Base-by-base conservation (phyloP, 2,329 filamentous ascomycete species). In the Aspergillus quadricinctus region DNA sequence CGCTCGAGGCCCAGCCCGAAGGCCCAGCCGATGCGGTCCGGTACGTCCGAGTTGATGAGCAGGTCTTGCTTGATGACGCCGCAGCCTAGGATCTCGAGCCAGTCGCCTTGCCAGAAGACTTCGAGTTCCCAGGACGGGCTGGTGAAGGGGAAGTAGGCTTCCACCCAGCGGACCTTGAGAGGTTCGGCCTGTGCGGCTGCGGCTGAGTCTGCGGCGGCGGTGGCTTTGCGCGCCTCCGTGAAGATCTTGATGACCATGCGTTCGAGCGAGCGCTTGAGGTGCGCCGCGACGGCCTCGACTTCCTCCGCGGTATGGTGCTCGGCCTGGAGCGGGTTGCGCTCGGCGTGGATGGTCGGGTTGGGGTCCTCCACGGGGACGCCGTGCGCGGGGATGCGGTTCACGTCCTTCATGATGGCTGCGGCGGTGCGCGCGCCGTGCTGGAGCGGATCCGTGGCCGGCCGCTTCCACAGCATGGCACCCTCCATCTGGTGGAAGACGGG, bases 401-500 rank as follows among this genome's bases (percentile, higher is more conserved):
- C 64, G 68, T 96, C 90, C 37, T 81, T 81, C 77, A 81, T 83
- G 7, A 97, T 86, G 80, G 81, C 57, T 74, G 78, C 54, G 78
- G 80, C 48, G 83, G 83, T 70, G 78, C 81, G 28, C 71, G 59
- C 35, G 0, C 72, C 67, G 37, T 68, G 59, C n/a, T 69, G 64
- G 11, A 73, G 61, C 1, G 72, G 69, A 14, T 71, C 60, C 4
- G 56, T 61, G 8, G 60, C 56, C 2, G 72, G 79, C 9, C 90
- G 84, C 69, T 94, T 88, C 93, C 94, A 99, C 53, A 92, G 88
- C 64, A 88, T 83, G 8, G 93, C 93, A 11, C 92, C 93, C 73
- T 99, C 94, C 92, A 97, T 97, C 77, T 99, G 94, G 76, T 99
- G 94, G 75, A 99, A 99, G 57, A 96, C 86, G 0, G 94, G 94